A percentile compares a stretch with the other conserved stretches of the same genome.
These are phyloP conservation scores for Rhododendron vialii DNA, from an alignment of 148 eudicot species.

Conservation along the genomic window DNA sequence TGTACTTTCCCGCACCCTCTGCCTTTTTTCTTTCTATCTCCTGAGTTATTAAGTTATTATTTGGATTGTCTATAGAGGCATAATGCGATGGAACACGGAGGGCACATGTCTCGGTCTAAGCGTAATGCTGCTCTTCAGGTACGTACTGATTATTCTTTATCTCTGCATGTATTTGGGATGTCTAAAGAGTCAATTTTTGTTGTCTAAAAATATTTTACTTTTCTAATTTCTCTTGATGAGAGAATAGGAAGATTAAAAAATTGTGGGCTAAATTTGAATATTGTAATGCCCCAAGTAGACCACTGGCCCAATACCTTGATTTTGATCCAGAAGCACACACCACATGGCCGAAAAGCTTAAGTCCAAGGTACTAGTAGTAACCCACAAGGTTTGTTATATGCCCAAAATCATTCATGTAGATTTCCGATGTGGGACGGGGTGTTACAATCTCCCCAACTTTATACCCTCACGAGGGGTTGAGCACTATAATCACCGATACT, in stretches of 20 bases:
- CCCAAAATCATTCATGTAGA: no score
- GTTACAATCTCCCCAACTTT: no score
- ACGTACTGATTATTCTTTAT: not conserved
- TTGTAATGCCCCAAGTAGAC: no score
- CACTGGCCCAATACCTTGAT: no score
- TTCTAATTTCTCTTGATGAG: not conserved
- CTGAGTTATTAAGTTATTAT: not conserved
- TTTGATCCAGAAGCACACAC: no score
- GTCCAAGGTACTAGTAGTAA: no score
- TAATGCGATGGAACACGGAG: conserved; percentile 81
- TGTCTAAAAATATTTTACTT: not conserved
- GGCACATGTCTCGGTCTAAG: conserved; percentile 88
- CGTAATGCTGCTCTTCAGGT: conserved; percentile 87
- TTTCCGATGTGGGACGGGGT: no score
- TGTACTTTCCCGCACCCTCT: not conserved
- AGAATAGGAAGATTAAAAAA: not conserved
- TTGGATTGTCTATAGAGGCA: conserved; percentile 48
- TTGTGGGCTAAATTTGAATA: not conserved
- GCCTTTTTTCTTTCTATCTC: not conserved
- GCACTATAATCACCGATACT: no score
- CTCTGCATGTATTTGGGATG: not conserved
- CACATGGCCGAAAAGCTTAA: no score
- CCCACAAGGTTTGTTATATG: no score
- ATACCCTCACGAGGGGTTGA: no score
- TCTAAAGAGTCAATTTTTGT: not conserved